These are phyloP conservation scores for sunflower (Helianthus annuus) DNA, from an alignment of 129 eudicot species.

Conservation along the genomic window DNA sequence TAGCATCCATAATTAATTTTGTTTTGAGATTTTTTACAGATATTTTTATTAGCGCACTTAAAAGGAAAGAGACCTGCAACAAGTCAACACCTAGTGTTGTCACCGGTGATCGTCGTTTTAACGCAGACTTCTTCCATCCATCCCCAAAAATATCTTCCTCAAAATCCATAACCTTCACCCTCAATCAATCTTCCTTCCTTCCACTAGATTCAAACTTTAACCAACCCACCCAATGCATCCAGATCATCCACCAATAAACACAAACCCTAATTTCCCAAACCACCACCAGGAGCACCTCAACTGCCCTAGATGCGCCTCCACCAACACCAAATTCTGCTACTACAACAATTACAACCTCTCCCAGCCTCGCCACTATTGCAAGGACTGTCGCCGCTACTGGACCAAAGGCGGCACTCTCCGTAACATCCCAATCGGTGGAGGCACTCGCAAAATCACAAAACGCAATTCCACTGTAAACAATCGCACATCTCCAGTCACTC, in stretches of 20 bases:
- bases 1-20: too few relatives aligned
- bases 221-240: conserved; percentile 23
- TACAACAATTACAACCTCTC: conserved; percentile 30
- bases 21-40: too few relatives aligned
- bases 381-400: conserved; percentile 33
- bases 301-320: conserved; percentile 26
- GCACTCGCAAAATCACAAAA: conserved; percentile 56
- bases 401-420: conserved; percentile 24
- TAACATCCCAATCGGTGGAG: conserved; percentile 32
- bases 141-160: conserved; percentile 16
- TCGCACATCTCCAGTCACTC: conserved; percentile 13
- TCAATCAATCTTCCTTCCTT: neutral
- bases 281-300: conserved; percentile 51
- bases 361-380: conserved; percentile 31
- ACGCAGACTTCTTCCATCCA: neutral
- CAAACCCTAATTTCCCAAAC: conserved; percentile 49
- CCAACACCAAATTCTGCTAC: conserved; percentile 32
- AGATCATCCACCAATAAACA: conserved; percentile 26
- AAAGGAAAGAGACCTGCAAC: too few relatives aligned
- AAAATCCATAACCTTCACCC: neutral
- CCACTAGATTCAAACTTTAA: neutral
- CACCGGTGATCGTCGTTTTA: too few relatives aligned
- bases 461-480: conserved; percentile 38
- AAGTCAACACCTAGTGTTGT: too few relatives aligned
- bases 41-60: too few relatives aligned